phyloP scores from a whole-genome alignment of 805 yeast genomes.

The Cyberlindnera japonica region DNA sequence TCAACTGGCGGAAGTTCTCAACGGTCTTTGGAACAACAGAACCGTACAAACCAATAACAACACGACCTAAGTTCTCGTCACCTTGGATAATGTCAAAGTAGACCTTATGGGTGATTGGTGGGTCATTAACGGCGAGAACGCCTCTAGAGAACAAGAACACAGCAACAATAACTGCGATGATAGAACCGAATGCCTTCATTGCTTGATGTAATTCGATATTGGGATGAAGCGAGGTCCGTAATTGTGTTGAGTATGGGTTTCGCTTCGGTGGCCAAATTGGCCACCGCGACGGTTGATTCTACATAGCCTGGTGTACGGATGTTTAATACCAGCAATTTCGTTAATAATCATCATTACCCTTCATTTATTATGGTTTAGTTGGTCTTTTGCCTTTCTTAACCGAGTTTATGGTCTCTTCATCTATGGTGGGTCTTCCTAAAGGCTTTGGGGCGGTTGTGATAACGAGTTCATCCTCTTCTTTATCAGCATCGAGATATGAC shows the following conservation, averaged over 20 bases:
- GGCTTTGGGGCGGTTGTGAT: slow-evolving; percentile 10
- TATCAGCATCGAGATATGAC: slow-evolving; percentile 18
- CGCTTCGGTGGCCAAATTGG: not conserved
- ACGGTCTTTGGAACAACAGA: slow-evolving; percentile 83
- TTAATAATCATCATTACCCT: slow-evolving; percentile 2
- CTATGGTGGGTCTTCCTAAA: slow-evolving; percentile 9
- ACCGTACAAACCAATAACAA: slow-evolving; percentile 85
- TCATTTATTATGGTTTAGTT: slow-evolving; percentile 3
- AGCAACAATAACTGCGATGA: slow-evolving; percentile 15
- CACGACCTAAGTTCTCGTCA: slow-evolving; percentile 70
- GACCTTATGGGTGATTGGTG: slow-evolving; percentile 66
- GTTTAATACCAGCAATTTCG: not conserved
- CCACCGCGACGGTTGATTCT: not conserved
- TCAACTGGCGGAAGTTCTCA: slow-evolving; percentile 80
- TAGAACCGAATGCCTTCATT: slow-evolving; percentile 18
- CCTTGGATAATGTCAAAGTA: slow-evolving; percentile 85
- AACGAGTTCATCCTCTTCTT: slow-evolving; percentile 7
- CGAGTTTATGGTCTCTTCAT: slow-evolving; percentile 15
- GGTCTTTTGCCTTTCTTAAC: slow-evolving; percentile 17
- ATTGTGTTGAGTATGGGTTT: not conserved
- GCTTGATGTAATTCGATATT: no score
- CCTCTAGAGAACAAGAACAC: slow-evolving; percentile 17
- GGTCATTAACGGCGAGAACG: slow-evolving; percentile 26
- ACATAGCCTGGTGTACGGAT: slow-evolving; percentile 2
- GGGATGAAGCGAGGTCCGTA: no score